Evolutionary conservation across 305 asterid species (phyloP).

Genomic region (Euphrasia arctica): DNA sequence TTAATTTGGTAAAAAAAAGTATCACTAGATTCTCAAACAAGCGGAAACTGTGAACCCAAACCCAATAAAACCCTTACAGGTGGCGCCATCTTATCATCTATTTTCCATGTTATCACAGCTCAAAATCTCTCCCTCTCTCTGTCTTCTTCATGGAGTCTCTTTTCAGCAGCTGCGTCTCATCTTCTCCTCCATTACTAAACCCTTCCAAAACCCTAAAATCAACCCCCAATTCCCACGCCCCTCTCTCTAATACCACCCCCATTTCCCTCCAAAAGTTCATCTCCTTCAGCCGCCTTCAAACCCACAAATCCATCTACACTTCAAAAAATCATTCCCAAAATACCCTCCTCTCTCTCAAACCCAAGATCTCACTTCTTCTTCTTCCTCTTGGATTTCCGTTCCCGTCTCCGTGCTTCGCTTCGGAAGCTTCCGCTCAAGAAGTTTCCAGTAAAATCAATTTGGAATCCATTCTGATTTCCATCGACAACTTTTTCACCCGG

Average conservation of each 20-base stretch:
- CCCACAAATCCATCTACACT: constrained; percentile 22
- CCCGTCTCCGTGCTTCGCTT: constrained; percentile 63
- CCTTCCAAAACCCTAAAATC: constrained; percentile 45
- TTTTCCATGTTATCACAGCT: constrained; percentile 1
- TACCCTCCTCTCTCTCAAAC: background rate
- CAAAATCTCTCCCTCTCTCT: background rate
- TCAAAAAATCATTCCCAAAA: constrained; percentile 21
- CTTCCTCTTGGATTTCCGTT: constrained; percentile 37
- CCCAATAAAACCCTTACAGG: constrained; percentile 17
- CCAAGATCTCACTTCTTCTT: constrained; percentile 36
- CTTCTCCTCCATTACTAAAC: constrained; percentile 43
- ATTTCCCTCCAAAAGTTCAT: constrained; percentile 18
- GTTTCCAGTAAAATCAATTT: constrained; percentile 53
- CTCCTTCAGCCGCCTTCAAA: constrained; percentile 28
- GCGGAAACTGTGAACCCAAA: constrained; percentile 1
- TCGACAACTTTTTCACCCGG: constrained; percentile 67
- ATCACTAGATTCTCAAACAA: too few species aligned
- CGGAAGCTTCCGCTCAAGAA: constrained; percentile 45
- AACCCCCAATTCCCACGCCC: constrained; percentile 37
- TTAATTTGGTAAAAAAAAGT: too few species aligned
- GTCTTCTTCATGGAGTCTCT: constrained; percentile 58
- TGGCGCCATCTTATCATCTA: constrained; percentile 53
- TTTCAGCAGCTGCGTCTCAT: constrained; percentile 43
- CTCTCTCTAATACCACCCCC: constrained; percentile 30
- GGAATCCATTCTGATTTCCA: constrained; percentile 71